Evolutionary conservation across 352 stramenopile genomes (phyloP), one percentile per base, ranked within the genome.

Genomic region (Blastocystis sp.): DNA sequence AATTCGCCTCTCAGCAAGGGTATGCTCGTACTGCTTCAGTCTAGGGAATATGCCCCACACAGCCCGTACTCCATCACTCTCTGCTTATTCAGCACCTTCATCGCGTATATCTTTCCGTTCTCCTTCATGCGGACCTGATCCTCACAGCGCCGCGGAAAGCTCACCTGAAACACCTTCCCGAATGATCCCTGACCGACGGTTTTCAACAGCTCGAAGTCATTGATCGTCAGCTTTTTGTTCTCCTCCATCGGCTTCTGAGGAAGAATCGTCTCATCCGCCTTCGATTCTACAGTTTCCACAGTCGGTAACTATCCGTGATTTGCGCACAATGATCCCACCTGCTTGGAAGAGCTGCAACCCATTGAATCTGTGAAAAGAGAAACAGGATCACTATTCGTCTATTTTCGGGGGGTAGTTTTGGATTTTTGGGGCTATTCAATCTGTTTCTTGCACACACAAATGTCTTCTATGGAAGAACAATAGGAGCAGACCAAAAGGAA

Each of bases 81-180:
- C 6, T 94, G 93, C 91, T 98, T 98, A 89, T 94, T 94, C 88
- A 98, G 91, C 66, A 95, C 96, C 92, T 98, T 98, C 93, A 98
- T 97, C 64, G 95, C 95, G 90, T 96, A 97, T 89, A 98, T 95
- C 91, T 95, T 95, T 54, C 95, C 93, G 89, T 94, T 95, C 63
- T 93, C 93, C 90, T 95, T 96, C 92, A 95, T 95, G 61, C 95
- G 92, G 3, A 96, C 93, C 0, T 95, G 62, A 7, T 7, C 21
- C 17, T 66, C 9, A 57, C 68, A 34, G 10, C 10, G 3, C 1
- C n/a, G 17, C n/a, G n/a, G 21, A 40, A 24, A n/a, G 21, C 65
- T 89, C 34, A 79, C 88, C 78, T 89, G 76, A 64, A 90, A 95
- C 59, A 97, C 94, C 89, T 96, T 96, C 89, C 94, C 94, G 74